Conservation (phyloP, 2,329 filamentous ascomycete genomes). For the Herpotrichia juniperi region DNA sequence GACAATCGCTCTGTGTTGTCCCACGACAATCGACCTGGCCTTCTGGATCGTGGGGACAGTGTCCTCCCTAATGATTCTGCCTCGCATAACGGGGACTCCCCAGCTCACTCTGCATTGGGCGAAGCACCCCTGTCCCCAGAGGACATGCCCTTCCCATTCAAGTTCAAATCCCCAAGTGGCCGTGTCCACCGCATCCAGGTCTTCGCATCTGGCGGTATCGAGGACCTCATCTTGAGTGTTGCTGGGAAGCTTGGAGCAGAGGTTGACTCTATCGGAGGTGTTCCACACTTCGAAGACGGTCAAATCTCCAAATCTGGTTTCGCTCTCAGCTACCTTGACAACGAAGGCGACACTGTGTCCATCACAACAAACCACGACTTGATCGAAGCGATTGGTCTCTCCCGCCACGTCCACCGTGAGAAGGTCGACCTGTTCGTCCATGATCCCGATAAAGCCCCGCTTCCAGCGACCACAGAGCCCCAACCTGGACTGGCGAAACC, state of each 20-base stretch:
- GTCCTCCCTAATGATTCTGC: constrained; percentile 93
- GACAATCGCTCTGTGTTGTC: constrained; percentile 80
- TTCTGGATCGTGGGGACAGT: constrained; percentile 75
- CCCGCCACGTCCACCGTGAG: constrained; percentile 76
- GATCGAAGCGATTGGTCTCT: constrained; percentile 84
- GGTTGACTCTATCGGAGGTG: constrained; percentile 81
- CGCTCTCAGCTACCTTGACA: constrained; percentile 93
- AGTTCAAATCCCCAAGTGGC: constrained; percentile 96
- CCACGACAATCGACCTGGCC: constrained; percentile 69
- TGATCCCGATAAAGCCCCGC: constrained; percentile 85
- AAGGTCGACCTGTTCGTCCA: constrained; percentile 99
- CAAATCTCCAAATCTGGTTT: constrained; percentile 79
- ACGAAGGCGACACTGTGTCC: constrained; percentile 94
- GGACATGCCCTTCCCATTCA: constrained; percentile 91
- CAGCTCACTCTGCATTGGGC: constrained; percentile 68
- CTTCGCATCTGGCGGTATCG: constrained; percentile 77
- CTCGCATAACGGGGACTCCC: constrained; percentile 84
- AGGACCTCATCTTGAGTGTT: constrained; percentile 77
- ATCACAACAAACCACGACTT: constrained; percentile 96
- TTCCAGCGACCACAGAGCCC: constrained; percentile 67
- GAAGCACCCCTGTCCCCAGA: constrained; percentile 63
- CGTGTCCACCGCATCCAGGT: constrained; percentile 93
- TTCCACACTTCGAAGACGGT: constrained; percentile 78
- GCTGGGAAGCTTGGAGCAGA: constrained; percentile 85
- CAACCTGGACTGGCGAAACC: constrained; percentile 59